These are phyloP conservation scores for Penicillium ochrochloron DNA, from an alignment of 495 filamentous ascomycete species.

Conservation along the genomic window DNA sequence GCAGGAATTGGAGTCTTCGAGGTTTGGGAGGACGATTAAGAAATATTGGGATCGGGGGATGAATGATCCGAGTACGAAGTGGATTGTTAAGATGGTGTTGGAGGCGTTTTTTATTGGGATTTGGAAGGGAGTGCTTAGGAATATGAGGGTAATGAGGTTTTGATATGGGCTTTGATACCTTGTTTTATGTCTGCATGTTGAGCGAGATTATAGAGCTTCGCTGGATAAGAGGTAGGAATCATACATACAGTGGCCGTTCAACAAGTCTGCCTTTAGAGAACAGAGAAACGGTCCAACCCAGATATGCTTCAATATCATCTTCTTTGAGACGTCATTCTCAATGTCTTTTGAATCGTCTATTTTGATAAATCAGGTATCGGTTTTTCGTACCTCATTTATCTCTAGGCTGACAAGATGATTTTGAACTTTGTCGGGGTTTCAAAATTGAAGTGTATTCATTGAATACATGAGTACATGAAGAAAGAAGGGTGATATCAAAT, in stretches of 20 bases:
- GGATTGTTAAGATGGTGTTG: conserved; percentile 18
- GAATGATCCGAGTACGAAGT: conserved; percentile 3
- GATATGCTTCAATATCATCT: no score
- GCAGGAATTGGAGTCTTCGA: conserved; percentile 23
- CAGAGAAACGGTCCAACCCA: no score
- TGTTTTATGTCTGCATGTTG: background rate
- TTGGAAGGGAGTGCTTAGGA: conserved; percentile 19
- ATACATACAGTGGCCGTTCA: no score
- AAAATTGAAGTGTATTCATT: background rate
- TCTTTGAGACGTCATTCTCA: no score
- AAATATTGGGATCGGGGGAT: conserved; percentile 27
- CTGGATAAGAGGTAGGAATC: background rate
- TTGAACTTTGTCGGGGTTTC: no score
- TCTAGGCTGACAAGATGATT: no score
- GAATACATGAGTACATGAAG: conserved; percentile 1
- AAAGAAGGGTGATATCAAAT: conserved; percentile 14
- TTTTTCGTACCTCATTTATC: no score
- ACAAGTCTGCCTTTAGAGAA: no score
- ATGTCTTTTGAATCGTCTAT: no score
- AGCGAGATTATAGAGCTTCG: no score
- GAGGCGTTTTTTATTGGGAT: conserved; percentile 28
- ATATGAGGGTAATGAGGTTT: conserved; percentile 13
- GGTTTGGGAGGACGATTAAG: conserved; percentile 26
- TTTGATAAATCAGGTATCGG: no score
- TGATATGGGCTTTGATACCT: background rate